Percentiles rank a stretch among this genome's conserved stretches.
Evolutionary conservation across 1,139 yeast species (phyloP).

Genomic region (Hemisphaericaspora subhashii): DNA sequence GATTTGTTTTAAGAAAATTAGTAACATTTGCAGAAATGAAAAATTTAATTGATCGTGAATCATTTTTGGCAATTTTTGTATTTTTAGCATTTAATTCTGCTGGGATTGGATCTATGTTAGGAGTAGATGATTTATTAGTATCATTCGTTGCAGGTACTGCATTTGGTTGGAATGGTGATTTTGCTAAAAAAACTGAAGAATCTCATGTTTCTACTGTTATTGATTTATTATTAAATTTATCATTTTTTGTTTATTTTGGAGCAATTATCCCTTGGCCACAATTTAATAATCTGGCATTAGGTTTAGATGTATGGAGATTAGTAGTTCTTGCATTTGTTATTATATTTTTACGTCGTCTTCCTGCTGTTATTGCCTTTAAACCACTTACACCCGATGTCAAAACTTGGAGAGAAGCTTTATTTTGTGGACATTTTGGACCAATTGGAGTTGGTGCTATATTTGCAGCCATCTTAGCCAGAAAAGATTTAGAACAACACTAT

Average conservation of each 20-base stretch:
- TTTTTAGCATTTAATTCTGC: conserved; percentile 86
- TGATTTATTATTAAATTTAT: conserved; percentile 77
- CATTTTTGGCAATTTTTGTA: conserved; percentile 87
- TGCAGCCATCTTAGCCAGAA: conserved; percentile 82
- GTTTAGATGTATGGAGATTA: conserved; percentile 82
- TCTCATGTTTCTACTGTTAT: conserved; percentile 92
- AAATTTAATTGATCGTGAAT: conserved; percentile 85
- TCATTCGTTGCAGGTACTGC: conserved; percentile 97
- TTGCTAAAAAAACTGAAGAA: conserved; percentile 83
- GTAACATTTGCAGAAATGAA: conserved; percentile 77
- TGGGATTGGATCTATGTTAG: conserved; percentile 89
- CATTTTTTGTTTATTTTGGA: conserved; percentile 92
- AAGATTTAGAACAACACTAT: conserved; percentile 63
- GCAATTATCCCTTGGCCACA: conserved; percentile 92
- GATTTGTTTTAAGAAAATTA: conserved; percentile 71
- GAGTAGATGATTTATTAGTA: conserved; percentile 88
- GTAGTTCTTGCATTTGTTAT: conserved; percentile 80
- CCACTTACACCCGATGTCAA: conserved; percentile 89
- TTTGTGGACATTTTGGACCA: conserved; percentile 98
- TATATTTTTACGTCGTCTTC: conserved; percentile 80
- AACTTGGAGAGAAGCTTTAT: conserved; percentile 93
- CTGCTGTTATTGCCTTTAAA: conserved; percentile 77
- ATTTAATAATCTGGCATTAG: conserved; percentile 65
- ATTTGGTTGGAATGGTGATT: conserved; percentile 96
- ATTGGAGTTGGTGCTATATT: conserved; percentile 97